A percentile compares a stretch with the other conserved stretches of the same genome.
These are phyloP conservation scores for Aspergillus ellipticus DNA, from an alignment of 495 filamentous ascomycete genomes.

Conservation along the genomic window DNA sequence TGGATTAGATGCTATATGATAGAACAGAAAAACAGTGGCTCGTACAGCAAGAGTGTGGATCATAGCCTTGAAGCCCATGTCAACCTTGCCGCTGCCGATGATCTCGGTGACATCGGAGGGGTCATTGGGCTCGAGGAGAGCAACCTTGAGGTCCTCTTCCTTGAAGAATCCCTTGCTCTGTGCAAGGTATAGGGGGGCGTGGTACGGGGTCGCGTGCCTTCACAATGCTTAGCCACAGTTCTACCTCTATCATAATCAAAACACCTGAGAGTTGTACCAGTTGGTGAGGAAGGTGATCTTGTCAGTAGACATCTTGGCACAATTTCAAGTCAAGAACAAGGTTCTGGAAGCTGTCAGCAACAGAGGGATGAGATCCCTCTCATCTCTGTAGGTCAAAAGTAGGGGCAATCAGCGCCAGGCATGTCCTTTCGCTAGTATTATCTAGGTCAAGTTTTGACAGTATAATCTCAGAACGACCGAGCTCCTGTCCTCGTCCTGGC, in stretches of 20 bases:
- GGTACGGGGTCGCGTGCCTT: constrained; percentile 72
- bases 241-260: not conserved
- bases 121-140: constrained; percentile 68
- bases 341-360: constrained; percentile 22
- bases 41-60: constrained; percentile 66
- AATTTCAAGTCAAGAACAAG: constrained; percentile 27
- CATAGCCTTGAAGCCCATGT: constrained; percentile 75
- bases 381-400: constrained; percentile 14
- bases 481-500: constrained; percentile 1
- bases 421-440: constrained; percentile 82
- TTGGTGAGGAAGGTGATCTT: constrained; percentile 74
- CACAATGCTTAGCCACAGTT: constrained; percentile 24
- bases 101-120: constrained; percentile 70
- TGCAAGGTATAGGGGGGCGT: constrained; percentile 66
- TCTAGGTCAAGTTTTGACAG: constrained; percentile 78
- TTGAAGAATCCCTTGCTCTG: constrained; percentile 68
- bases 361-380: constrained; percentile 9
- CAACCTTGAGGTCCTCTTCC: constrained; percentile 66
- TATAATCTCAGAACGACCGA: constrained; percentile 61
- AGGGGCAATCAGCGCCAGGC: constrained; percentile 56
- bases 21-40: constrained; percentile 3
- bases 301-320: constrained; percentile 62
- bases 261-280: constrained; percentile 44
- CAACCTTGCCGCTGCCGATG: constrained; percentile 65
- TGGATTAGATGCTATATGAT: not conserved